Evolutionary conservation across 2,329 filamentous ascomycete genomes (phyloP).

Genomic region (Sphaerulina vaccinii): DNA sequence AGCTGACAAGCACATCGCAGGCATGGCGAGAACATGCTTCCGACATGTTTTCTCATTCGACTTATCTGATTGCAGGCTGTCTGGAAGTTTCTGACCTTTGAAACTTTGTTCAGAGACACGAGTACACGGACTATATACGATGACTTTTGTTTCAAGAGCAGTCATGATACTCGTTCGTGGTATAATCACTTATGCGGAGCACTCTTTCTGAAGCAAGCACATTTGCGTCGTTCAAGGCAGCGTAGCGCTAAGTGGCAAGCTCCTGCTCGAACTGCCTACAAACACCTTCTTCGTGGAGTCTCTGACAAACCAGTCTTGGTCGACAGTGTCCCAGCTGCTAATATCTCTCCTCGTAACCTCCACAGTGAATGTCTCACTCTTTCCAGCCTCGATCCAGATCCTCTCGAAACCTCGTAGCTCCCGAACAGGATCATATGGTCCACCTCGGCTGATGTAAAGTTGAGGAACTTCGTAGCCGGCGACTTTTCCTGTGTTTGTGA

Average conservation of each 20-base stretch:
- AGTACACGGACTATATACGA: too few species aligned
- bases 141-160: too few species aligned
- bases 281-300: constrained; percentile 56
- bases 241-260: constrained; percentile 41
- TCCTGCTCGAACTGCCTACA: constrained; percentile 59
- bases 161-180: too few species aligned
- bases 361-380: constrained; percentile 37
- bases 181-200: too few species aligned
- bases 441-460: constrained; percentile 53
- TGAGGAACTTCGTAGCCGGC: constrained; percentile 55
- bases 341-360: constrained; percentile 46
- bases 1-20: too few species aligned
- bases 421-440: constrained; percentile 44
- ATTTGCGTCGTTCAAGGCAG: constrained; percentile 13
- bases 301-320: constrained; percentile 58
- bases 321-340: constrained; percentile 50
- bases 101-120: too few species aligned
- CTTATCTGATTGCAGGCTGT: too few species aligned
- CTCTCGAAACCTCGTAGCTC: constrained; percentile 39
- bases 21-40: too few species aligned
- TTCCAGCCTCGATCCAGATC: constrained; percentile 32
- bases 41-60: too few species aligned
- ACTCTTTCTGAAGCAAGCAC: too few species aligned
- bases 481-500: constrained; percentile 57
- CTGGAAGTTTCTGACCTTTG: too few species aligned